Evolutionary conservation across 2,329 filamentous ascomycete genomes (phyloP).

Genomic region (Aureobasidium sp.): DNA sequence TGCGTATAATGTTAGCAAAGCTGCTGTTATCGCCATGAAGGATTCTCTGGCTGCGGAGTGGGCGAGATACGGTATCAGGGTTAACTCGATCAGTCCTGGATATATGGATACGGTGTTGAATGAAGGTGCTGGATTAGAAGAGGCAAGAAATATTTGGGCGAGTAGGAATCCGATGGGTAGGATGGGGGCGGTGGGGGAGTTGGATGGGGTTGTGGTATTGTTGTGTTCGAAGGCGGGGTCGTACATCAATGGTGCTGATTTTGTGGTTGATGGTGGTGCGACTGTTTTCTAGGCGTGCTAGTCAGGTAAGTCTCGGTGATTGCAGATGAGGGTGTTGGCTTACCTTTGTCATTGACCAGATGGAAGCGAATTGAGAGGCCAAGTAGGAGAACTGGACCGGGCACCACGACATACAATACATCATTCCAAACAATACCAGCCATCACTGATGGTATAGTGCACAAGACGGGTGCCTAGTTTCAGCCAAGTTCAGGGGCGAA

Average conservation of each 20-base stretch:
- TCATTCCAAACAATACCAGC: too few relatives aligned
- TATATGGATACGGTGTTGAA: conserved; percentile 75
- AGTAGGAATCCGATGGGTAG: conserved; percentile 30
- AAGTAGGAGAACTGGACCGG: not conserved
- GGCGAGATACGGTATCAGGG: conserved; percentile 60
- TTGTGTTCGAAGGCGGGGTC: conserved; percentile 26
- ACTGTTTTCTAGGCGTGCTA: not conserved
- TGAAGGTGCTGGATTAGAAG: conserved; percentile 27
- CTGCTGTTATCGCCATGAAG: conserved; percentile 55
- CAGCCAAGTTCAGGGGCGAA: not conserved
- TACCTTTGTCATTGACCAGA: not conserved
- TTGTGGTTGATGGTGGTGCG: conserved; percentile 28
- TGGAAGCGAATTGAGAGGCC: not conserved
- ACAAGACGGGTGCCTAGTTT: not conserved
- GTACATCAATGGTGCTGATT: conserved; percentile 30
- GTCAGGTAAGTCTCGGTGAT: not conserved
- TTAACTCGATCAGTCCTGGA: conserved; percentile 63
- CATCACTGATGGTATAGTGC: not conserved
- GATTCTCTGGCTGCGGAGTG: conserved; percentile 64
- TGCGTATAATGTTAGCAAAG: conserved; percentile 55
- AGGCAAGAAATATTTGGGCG: conserved; percentile 26
- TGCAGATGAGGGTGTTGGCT: too few relatives aligned
- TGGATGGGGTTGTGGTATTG: conserved; percentile 30
- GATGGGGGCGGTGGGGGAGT: conserved; percentile 29
- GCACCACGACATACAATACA: not conserved